These are phyloP conservation scores for Xylogone sp. DNA, from an alignment of 2,329 filamentous ascomycete genomes.

Conservation along the genomic window DNA sequence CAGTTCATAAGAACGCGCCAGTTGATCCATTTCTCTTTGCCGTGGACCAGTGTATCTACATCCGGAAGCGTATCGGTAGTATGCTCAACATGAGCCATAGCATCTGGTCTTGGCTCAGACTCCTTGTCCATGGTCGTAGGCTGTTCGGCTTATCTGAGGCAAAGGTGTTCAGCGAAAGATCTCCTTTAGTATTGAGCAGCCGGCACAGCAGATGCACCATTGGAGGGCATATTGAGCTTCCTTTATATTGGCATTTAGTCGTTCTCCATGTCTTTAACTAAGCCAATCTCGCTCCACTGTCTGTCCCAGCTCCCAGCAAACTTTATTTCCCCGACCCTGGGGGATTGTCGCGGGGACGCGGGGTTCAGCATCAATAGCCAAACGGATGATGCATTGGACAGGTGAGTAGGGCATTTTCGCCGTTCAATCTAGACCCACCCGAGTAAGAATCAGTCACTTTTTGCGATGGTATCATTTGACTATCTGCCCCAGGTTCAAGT, in stretches of 20 bases:
- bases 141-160: too few species aligned
- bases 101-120: background rate
- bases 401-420: too few species aligned
- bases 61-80: background rate
- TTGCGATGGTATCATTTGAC: background rate
- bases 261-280: background rate
- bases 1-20: background rate
- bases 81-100: background rate
- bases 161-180: too few species aligned
- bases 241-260: background rate
- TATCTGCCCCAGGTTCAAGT: too few species aligned
- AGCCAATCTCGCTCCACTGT: background rate
- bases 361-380: background rate
- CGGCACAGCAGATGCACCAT: too few species aligned
- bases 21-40: background rate
- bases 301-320: background rate
- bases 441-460: background rate
- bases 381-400: too few species aligned
- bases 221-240: too few species aligned
- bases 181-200: too few species aligned
- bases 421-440: too few species aligned
- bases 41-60: background rate
- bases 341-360: background rate
- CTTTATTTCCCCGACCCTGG: background rate
- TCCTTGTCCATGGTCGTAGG: background rate